A percentile compares a stretch with the other conserved stretches of the same genome.
Evolutionary conservation across 768 basidiomycete genomes (phyloP).

Genomic region (Lentinula lateritia): DNA sequence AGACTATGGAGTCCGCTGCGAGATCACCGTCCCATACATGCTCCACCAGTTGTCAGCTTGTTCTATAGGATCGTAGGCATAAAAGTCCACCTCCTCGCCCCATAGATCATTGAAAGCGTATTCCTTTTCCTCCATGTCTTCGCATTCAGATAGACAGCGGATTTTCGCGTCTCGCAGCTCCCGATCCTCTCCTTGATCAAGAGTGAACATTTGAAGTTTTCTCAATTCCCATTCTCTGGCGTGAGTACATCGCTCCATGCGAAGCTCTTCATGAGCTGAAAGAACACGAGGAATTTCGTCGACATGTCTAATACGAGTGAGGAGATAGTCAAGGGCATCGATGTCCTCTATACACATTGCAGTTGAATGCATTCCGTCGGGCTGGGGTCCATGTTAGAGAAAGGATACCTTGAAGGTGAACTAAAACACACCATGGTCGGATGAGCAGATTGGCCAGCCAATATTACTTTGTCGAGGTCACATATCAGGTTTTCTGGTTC

Average conservation of each 20-base stretch:
- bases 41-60: constrained; percentile 63
- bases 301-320: constrained; percentile 40
- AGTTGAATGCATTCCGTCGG: constrained; percentile 46
- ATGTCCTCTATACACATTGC: constrained; percentile 59
- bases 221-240: constrained; percentile 39
- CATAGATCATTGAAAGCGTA: constrained; percentile 40
- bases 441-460: constrained; percentile 62
- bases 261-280: constrained; percentile 52
- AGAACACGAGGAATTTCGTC: constrained; percentile 48
- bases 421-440: constrained; percentile 36
- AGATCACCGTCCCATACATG: constrained; percentile 33
- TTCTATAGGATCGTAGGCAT: constrained; percentile 47
- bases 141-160: constrained; percentile 25
- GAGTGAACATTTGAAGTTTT: constrained; percentile 39
- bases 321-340: constrained; percentile 52
- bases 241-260: constrained; percentile 44
- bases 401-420: not conserved
- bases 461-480: constrained; percentile 36
- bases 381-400: constrained; percentile 26
- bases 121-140: constrained; percentile 39
- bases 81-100: constrained; percentile 46
- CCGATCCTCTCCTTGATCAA: constrained; percentile 37
- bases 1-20: constrained; percentile 4
- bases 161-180: constrained; percentile 39
- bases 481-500: constrained; percentile 45